A percentile compares a stretch with the other conserved stretches of the same genome.
Evolutionary conservation across 306 rosid genomes (phyloP).

Genomic region (Senna tora): DNA sequence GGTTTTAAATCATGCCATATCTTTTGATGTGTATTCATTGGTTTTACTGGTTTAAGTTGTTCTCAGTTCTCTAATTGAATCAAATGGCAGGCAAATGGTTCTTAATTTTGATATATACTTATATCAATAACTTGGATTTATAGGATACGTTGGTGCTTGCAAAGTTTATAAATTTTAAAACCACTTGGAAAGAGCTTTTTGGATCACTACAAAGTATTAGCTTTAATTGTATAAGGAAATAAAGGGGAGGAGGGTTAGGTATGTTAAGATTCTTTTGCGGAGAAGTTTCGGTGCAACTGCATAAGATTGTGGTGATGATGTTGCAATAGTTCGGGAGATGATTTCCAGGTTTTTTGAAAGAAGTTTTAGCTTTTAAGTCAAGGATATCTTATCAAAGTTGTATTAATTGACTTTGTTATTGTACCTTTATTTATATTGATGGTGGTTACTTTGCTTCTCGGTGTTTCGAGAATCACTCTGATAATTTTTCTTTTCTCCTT

Average conservation of each 20-base stretch:
- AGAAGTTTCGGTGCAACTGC: not conserved
- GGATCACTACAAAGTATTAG: not conserved
- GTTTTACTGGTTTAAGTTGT: not conserved
- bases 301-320: not conserved
- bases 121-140: not conserved
- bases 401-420: not conserved
- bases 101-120: not conserved
- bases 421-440: not conserved
- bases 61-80: constrained; percentile 1
- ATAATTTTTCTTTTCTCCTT: not conserved
- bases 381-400: not conserved
- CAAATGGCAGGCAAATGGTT: not conserved
- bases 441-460: not conserved
- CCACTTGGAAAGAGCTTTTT: not conserved
- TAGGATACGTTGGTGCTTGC: not conserved
- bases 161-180: not conserved
- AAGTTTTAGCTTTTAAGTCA: constrained; percentile 6
- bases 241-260: not conserved
- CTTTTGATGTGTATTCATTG: constrained; percentile 5
- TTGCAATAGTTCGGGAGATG: not conserved
- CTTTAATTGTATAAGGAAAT: not conserved
- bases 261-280: constrained; percentile 1
- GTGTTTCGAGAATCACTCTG: not conserved
- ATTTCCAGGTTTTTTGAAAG: constrained; percentile 2
- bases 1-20: not conserved